Conservation (phyloP, 2,329 filamentous ascomycete species). For the Xylaria sp. region DNA sequence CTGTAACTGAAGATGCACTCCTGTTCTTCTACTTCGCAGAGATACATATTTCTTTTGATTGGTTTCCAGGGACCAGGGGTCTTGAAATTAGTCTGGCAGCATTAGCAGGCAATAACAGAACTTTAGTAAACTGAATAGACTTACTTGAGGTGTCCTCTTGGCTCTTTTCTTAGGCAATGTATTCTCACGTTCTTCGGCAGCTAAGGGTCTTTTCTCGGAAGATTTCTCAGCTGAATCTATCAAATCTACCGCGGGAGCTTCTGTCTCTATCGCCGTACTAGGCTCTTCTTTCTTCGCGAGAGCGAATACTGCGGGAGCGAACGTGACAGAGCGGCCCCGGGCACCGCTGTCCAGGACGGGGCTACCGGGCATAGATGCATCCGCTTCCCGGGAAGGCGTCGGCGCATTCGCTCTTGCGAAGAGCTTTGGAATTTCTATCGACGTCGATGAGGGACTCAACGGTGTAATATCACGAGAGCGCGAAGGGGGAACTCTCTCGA, state of each 20-base stretch:
- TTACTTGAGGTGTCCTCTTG: constrained; percentile 24
- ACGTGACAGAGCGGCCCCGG: background rate
- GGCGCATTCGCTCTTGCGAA: background rate
- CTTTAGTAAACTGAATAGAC: background rate
- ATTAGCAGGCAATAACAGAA: background rate
- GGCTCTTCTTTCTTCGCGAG: background rate
- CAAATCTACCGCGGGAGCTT: background rate
- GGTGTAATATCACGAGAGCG: background rate
- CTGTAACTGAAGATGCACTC: constrained; percentile 30
- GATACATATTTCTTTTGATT: constrained; percentile 12
- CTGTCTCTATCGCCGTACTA: background rate
- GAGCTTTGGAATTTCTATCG: background rate
- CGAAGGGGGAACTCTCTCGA: background rate
- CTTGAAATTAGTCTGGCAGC: background rate
- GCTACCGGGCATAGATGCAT: background rate
- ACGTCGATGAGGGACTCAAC: background rate
- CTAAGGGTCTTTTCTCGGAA: constrained; percentile 19
- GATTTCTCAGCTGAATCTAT: background rate
- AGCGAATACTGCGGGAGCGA: background rate
- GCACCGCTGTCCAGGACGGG: background rate
- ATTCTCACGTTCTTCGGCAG: background rate
- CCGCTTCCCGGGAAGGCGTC: background rate
- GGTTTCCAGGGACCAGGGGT: background rate
- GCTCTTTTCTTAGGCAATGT: constrained; percentile 20
- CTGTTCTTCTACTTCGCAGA: background rate